These are phyloP conservation scores for Ophiostoma himal-ulmi DNA, from an alignment of 2,329 filamentous ascomycete species.

Conservation along the genomic window DNA sequence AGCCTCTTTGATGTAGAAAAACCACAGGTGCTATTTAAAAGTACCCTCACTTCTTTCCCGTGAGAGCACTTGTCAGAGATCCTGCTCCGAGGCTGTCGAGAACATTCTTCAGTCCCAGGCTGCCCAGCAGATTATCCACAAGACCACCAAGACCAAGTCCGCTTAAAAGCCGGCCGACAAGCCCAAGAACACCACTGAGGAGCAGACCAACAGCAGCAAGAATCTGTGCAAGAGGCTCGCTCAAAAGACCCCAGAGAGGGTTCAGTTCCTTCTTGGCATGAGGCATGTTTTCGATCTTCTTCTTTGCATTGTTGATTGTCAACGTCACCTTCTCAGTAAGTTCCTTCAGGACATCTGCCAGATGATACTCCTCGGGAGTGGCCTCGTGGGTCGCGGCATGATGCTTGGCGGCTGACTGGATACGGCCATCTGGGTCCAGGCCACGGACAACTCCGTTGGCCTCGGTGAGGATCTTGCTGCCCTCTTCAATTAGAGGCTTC, in stretches of 20 bases:
- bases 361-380: constrained; percentile 73
- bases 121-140: neutral
- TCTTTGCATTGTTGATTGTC: constrained; percentile 82
- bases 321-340: constrained; percentile 74
- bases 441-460: constrained; percentile 81
- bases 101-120: neutral
- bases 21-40: too few relatives aligned
- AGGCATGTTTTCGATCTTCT: constrained; percentile 86
- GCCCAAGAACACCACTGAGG: neutral
- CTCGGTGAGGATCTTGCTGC: constrained; percentile 72
- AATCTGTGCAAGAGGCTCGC: constrained; percentile 87
- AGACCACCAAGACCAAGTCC: neutral
- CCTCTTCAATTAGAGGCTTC: constrained; percentile 83
- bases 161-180: neutral
- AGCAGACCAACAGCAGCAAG: constrained; percentile 80
- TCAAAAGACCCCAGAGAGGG: constrained; percentile 76
- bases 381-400: constrained; percentile 69
- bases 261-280: constrained; percentile 93
- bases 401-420: constrained; percentile 78
- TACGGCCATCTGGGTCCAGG: constrained; percentile 81
- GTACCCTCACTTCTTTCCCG: neutral
- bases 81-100: neutral
- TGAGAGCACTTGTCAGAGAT: neutral
- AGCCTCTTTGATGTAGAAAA: too few relatives aligned
- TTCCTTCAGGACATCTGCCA: constrained; percentile 81